Evolutionary conservation across 2,329 filamentous ascomycete genomes (phyloP).

Genomic region (Pestalotiopsis sp.): DNA sequence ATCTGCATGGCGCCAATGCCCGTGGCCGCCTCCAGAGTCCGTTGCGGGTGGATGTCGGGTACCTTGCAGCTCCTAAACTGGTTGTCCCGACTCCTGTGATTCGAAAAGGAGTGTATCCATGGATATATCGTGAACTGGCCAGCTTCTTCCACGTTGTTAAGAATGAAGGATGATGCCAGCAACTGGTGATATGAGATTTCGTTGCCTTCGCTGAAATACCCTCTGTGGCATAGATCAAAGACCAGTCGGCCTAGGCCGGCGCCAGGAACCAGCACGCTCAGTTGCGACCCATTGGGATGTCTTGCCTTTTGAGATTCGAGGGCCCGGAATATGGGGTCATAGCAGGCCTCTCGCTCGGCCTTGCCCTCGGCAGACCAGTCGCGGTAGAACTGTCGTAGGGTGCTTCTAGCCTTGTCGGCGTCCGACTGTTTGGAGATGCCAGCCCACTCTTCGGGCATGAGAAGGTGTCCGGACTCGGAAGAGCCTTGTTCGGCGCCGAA

Average conservation of each 20-base stretch:
- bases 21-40: conserved; percentile 42
- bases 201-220: conserved; percentile 82
- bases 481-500: conserved; percentile 53
- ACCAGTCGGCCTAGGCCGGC: conserved; percentile 87
- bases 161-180: conserved; percentile 76
- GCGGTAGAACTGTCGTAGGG: conserved; percentile 88
- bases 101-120: conserved; percentile 86
- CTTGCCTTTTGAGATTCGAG: conserved; percentile 51
- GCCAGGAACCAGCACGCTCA: conserved; percentile 81
- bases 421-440: conserved; percentile 71
- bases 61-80: conserved; percentile 74
- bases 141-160: conserved; percentile 64
- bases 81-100: conserved; percentile 70
- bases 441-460: conserved; percentile 64
- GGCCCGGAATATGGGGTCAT: conserved; percentile 69
- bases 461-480: conserved; percentile 37
- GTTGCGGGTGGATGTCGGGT: conserved; percentile 77
- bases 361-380: conserved; percentile 86
- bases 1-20: conserved; percentile 76
- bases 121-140: conserved; percentile 76
- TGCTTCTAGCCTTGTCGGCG: conserved; percentile 88
- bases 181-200: conserved; percentile 97
- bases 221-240: conserved; percentile 76
- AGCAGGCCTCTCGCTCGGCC: conserved; percentile 74
- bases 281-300: conserved; percentile 32